Conservation (phyloP, 179 eudicot species). For the Beta lomatogona region DNA sequence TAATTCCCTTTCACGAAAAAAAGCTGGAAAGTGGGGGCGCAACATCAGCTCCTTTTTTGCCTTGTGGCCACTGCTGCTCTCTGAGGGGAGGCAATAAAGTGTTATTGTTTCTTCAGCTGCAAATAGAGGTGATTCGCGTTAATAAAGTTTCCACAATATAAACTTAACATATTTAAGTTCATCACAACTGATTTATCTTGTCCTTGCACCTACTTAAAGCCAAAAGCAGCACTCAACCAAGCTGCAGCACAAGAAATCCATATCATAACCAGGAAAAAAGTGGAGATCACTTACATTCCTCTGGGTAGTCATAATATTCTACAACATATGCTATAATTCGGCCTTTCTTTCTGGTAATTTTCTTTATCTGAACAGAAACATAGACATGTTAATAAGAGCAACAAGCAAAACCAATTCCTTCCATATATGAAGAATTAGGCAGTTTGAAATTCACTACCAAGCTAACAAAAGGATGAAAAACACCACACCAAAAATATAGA, state of each 20-base stretch:
- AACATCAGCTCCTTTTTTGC: conserved; percentile 56
- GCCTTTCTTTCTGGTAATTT: conserved; percentile 27
- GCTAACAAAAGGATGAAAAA: not conserved
- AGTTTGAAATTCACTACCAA: not conserved
- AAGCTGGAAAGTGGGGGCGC: conserved; percentile 71
- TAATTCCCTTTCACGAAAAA: conserved; percentile 41
- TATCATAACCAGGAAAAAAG: not conserved
- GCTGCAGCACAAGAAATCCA: not conserved
- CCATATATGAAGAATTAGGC: not conserved
- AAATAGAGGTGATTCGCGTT: conserved; percentile 20
- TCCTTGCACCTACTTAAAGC: not conserved
- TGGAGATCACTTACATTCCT: conserved; percentile 55
- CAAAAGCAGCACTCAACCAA: not conserved
- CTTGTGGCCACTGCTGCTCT: conserved; percentile 19
- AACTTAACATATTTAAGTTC: conserved; percentile 8
- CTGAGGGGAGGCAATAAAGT: conserved; percentile 46
- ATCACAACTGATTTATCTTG: not conserved
- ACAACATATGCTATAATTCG: conserved; percentile 28
- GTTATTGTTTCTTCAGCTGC: conserved; percentile 48
- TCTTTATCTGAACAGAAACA: conserved; percentile 41
- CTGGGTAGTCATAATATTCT: conserved; percentile 59
- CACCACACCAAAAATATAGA: not conserved
- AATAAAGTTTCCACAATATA: not conserved
- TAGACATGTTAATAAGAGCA: conserved; percentile 10
- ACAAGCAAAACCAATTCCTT: not conserved